These are phyloP conservation scores for Boletus vinaceobasis DNA, from an alignment of 768 basidiomycete species.

Conservation along the genomic window DNA sequence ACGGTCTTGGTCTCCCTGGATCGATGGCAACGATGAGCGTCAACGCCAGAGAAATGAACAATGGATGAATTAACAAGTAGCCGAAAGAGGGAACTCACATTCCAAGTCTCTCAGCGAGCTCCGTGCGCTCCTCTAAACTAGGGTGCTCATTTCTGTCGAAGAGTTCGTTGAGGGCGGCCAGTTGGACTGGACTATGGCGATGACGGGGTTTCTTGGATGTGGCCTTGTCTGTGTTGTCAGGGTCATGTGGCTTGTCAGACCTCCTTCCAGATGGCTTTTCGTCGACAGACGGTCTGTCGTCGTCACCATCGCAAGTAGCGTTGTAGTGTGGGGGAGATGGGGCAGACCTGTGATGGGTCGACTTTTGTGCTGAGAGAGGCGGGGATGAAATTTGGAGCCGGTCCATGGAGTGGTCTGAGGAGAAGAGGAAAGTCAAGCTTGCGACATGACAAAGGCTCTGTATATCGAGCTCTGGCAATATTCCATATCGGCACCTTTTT, in stretches of 20 bases:
- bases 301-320: constrained; percentile 17
- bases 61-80: constrained; percentile 16
- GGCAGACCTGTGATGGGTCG: constrained; percentile 5
- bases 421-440: constrained; percentile 33
- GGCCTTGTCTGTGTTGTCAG: constrained; percentile 22
- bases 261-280: constrained; percentile 25
- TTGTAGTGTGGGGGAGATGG: constrained; percentile 9
- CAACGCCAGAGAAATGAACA: constrained; percentile 3
- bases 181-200: constrained; percentile 68
- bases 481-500: constrained; percentile 39
- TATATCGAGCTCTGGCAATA: constrained; percentile 39
- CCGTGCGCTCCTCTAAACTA: constrained; percentile 60
- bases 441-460: constrained; percentile 39
- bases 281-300: constrained; percentile 19
- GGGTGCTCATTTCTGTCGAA: constrained; percentile 78
- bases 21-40: constrained; percentile 11
- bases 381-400: constrained; percentile 13
- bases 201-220: constrained; percentile 70
- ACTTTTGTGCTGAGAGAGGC: constrained; percentile 11
- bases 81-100: constrained; percentile 54
- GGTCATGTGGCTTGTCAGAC: constrained; percentile 24
- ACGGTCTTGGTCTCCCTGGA: constrained; percentile 80
- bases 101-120: constrained; percentile 67
- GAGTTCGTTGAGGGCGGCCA: constrained; percentile 73
- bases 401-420: constrained; percentile 27